These are phyloP conservation scores for Rhodamnia argentea DNA, from an alignment of 345 rosid species.

Conservation along the genomic window DNA sequence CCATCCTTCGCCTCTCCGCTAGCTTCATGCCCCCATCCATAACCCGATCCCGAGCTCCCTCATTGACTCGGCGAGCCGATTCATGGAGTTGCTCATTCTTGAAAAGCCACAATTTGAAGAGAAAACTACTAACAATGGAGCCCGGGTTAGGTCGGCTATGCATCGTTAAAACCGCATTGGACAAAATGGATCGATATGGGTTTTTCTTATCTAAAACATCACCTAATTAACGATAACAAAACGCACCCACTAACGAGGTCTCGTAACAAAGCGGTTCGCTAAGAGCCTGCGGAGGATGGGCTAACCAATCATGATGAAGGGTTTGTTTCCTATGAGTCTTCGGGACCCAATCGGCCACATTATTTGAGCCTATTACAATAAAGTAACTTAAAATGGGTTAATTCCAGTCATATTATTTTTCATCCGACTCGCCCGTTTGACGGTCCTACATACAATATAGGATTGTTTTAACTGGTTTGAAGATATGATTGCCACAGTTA, in stretches of 20 bases:
- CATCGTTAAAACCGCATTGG: neutral
- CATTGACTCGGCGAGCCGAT: neutral
- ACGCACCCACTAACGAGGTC: too few species aligned
- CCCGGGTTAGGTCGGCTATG: neutral
- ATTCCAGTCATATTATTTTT: neutral
- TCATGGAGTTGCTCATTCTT: neutral
- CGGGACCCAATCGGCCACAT: too few species aligned
- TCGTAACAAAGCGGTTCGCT: too few species aligned
- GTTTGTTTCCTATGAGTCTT: too few species aligned
- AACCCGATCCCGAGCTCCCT: neutral
- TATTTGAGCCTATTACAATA: too few species aligned
- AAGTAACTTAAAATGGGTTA: neutral
- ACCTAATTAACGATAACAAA: too few species aligned
- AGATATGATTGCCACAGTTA: too few species aligned
- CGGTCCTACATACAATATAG: too few species aligned
- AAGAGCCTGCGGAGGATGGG: too few species aligned
- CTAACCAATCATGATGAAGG: too few species aligned
- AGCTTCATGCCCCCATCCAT: neutral
- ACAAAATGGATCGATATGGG: neutral
- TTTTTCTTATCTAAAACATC: neutral
- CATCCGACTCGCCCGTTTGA: too few species aligned
- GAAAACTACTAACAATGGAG: neutral
- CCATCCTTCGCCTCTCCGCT: neutral
- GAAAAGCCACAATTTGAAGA: neutral
- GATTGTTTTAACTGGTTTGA: too few species aligned